Evolutionary conservation across 257 asterid genomes (phyloP).

Genomic region (Nicotiana benthamiana): DNA sequence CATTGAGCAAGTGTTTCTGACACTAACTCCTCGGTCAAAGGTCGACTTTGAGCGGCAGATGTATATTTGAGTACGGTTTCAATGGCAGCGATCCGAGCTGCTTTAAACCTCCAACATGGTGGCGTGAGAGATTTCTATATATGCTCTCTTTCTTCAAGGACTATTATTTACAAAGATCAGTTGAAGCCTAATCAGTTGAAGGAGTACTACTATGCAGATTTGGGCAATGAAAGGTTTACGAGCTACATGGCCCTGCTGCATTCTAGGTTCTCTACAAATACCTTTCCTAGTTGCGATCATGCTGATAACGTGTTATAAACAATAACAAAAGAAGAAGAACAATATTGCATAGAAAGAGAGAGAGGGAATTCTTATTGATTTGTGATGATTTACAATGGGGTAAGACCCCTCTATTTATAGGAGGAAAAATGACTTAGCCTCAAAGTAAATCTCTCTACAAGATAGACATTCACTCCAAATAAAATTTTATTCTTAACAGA

Average conservation of each 20-base stretch:
- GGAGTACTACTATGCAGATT: constrained; percentile 88
- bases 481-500: too few relatives aligned
- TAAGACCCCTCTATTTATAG: too few relatives aligned
- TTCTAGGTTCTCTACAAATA: constrained; percentile 94
- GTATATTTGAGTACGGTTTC: constrained; percentile 92
- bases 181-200: constrained; percentile 86
- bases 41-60: constrained; percentile 93
- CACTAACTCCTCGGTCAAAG: constrained; percentile 64
- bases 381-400: too few relatives aligned
- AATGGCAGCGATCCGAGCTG: constrained; percentile 99
- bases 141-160: constrained; percentile 96
- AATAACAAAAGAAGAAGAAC: too few relatives aligned
- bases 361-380: too few relatives aligned
- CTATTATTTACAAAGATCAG: constrained; percentile 97
- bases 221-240: constrained; percentile 99
- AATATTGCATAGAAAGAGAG: too few relatives aligned
- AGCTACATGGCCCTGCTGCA: constrained; percentile 99
- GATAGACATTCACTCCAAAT: too few relatives aligned
- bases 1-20: constrained; percentile 94
- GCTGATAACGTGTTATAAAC: too few relatives aligned
- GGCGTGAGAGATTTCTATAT: constrained; percentile 79
- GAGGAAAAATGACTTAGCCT: too few relatives aligned
- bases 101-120: constrained; percentile 93
- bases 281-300: constrained; percentile 99
- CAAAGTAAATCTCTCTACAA: too few relatives aligned